Conservation (phyloP, 140 eudicot species). For the Cichorium intybus region DNA sequence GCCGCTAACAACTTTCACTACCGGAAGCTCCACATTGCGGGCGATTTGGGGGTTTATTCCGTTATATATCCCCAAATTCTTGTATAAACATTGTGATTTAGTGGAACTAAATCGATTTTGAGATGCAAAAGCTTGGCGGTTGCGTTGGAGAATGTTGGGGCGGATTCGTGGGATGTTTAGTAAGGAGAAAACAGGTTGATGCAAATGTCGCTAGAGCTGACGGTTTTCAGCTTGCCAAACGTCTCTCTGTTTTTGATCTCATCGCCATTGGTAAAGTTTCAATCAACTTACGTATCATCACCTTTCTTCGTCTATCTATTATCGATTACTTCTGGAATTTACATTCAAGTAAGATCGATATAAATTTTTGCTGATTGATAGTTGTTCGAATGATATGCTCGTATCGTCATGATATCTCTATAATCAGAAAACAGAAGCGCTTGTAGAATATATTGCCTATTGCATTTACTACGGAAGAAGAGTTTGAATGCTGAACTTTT, state of each 20-base stretch:
- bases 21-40: neutral
- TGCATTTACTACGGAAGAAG: neutral
- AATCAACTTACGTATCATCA: slow-evolving; percentile 1
- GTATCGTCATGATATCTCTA: neutral
- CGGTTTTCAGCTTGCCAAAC: slow-evolving; percentile 69
- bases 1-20: neutral
- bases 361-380: slow-evolving; percentile 3
- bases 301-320: neutral
- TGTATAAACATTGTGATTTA: neutral
- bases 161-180: slow-evolving; percentile 41
- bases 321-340: neutral
- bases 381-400: neutral
- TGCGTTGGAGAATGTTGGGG: slow-evolving; percentile 35
- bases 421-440: neutral
- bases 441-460: neutral
- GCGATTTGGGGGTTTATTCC: slow-evolving; percentile 18
- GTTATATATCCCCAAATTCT: neutral
- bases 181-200: slow-evolving; percentile 88
- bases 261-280: slow-evolving; percentile 63
- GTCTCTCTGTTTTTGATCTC: slow-evolving; percentile 66
- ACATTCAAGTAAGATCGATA: neutral
- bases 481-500: neutral
- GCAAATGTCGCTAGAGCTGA: slow-evolving; percentile 36
- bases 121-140: slow-evolving; percentile 28
- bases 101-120: neutral